Base-by-base conservation (phyloP, 805 yeast genomes). In the Candida koratica region DNA sequence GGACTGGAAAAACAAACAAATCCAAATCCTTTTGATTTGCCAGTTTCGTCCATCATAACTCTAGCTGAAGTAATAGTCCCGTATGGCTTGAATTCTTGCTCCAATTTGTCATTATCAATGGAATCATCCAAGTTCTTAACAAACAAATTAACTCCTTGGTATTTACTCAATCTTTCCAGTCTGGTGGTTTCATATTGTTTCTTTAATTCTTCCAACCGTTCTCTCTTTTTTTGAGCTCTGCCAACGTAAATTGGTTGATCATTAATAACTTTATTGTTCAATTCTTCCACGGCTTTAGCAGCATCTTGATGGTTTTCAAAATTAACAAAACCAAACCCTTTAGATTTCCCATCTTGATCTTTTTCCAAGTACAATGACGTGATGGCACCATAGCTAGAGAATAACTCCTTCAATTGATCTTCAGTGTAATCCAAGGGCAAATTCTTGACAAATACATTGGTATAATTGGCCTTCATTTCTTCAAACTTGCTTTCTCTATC, bases 171-270 rank as follows among this genome's bases (percentile, higher is more conserved):
- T 67, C 86, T 86, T 73, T 93, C 97, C 63, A 84, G 75, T 64
- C 95, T 81, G 52, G 84, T 81, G 52, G 84, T 78, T 71, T 93
- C 97, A 73, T 86, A 82, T 73, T 87, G 95, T 71, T 82, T 83
- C 75, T 84, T 87, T 67, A 93, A 84, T 70, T 88, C 95, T 73
- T 87, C 95, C 60, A 81, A 68, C 76, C 98, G 89, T 79, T 93
- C 98, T 68, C 84, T 77, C 79, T 88, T 90, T 88, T 88, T 90
- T 76, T 93, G 98, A 53, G 98, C 98, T 71, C 98, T 87, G 57
- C 97, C 96, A 57, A 90, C 98, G 65, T 80, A 93, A 49, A 93
- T 69, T 66, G 73, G 77, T 73, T 85, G 86, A 57, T 93, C 94
- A 55, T 78, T 79, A 63, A 82, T 64, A 60, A 93, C 97, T 52